These are phyloP conservation scores for Adansonia grandidieri DNA, from an alignment of 441 rosid genomes.

Conservation along the genomic window DNA sequence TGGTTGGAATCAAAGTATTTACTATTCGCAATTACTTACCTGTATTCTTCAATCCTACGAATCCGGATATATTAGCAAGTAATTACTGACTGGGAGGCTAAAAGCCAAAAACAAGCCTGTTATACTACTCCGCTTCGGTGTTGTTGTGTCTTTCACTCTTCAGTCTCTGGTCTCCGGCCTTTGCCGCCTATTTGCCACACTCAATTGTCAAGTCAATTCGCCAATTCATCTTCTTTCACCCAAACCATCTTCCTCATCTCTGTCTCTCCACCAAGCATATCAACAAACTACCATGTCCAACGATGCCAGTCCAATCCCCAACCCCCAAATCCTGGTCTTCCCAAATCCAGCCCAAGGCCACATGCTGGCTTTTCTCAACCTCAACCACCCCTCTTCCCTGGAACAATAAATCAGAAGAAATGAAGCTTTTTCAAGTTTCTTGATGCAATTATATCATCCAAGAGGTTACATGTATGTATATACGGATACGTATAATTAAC, in stretches of 20 bases:
- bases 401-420: background rate
- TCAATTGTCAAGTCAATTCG: background rate
- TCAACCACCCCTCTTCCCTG: background rate
- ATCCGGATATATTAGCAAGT: background rate
- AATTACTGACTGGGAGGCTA: background rate
- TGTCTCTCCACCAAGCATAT: background rate
- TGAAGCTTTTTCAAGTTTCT: slow-evolving; percentile 4
- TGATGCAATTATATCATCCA: background rate
- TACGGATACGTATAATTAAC: background rate
- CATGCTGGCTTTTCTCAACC: slow-evolving; percentile 56
- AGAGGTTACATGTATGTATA: background rate
- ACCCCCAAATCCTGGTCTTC: slow-evolving; percentile 49
- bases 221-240: slow-evolving; percentile 6
- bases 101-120: background rate
- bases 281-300: slow-evolving; percentile 21
- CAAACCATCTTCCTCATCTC: background rate
- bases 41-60: background rate
- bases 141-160: background rate
- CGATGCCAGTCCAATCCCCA: background rate
- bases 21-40: background rate
- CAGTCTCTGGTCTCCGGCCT: background rate
- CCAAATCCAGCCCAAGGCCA: slow-evolving; percentile 61
- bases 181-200: background rate
- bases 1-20: background rate
- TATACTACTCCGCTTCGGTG: background rate